phyloP scores from a whole-genome alignment of 2,329 filamentous ascomycete genomes.

The Paecilomyces sp. region DNA sequence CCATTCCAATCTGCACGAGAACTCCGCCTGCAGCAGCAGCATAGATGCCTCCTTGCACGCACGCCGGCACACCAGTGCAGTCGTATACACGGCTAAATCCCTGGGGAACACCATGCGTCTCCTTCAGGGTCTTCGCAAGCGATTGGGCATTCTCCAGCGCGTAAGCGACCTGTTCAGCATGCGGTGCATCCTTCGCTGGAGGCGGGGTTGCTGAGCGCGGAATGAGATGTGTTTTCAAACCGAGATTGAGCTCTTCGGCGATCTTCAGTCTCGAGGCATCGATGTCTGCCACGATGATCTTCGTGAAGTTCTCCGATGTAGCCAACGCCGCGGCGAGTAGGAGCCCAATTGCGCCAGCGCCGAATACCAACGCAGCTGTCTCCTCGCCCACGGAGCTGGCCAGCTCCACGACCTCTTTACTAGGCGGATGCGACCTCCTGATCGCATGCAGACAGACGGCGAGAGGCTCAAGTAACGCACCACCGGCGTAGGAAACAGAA shows the following conservation, averaged over 20 bases:
- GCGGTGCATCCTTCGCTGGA: conserved; percentile 22
- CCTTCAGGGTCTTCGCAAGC: conserved; percentile 25
- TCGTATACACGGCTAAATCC: conserved; percentile 41
- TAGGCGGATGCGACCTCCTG: conserved; percentile 45
- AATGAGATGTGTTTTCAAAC: conserved; percentile 30
- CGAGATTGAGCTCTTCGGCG: conserved; percentile 34
- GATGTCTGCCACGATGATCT: conserved; percentile 56
- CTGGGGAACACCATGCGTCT: conserved; percentile 14
- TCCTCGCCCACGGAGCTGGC: conserved; percentile 33
- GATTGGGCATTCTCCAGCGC: conserved; percentile 29
- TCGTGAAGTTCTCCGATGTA: conserved; percentile 45
- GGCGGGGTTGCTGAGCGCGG: conserved; percentile 22
- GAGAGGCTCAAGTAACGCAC: conserved; percentile 54
- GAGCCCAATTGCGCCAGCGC: conserved; percentile 55
- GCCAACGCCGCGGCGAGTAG: conserved; percentile 53
- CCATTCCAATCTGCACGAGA: conserved; percentile 51
- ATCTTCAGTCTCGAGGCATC: conserved; percentile 51
- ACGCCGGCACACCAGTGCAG: conserved; percentile 39
- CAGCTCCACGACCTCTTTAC: conserved; percentile 23
- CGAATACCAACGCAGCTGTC: conserved; percentile 51
- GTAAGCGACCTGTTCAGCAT: conserved; percentile 24
- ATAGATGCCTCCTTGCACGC: conserved; percentile 40
- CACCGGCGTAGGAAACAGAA: conserved; percentile 47
- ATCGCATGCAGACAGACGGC: conserved; percentile 56
- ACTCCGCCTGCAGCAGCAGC: conserved; percentile 43